Base-by-base conservation (phyloP, 1,284 basidiomycete species). In the Ustilago sp. region DNA sequence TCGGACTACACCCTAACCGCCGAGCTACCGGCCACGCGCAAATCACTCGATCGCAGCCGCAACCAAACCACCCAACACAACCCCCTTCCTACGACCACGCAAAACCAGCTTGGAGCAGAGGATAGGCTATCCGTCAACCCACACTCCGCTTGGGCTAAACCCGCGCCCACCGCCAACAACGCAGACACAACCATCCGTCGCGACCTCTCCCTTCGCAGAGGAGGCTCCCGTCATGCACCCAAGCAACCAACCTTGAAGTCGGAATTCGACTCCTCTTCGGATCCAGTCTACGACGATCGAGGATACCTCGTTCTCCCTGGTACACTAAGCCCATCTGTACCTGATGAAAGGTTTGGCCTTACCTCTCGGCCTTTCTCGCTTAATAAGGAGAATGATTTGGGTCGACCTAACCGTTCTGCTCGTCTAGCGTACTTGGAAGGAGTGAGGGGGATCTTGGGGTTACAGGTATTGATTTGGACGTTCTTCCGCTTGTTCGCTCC, bases 401-500 rank as follows among this genome's bases (percentile, higher is more conserved):
- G 79, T 31, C 59, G 74, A 8, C 48, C 48, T 5, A 38, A 31
- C 17, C 63, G 77, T 2, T 23, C 35, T 19, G 8, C 48, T 1
- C 67, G 77, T 0, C 39, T 79, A 0, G 56, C 47, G 0, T 79
- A 79, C 43, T 54, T 80, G 39, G 79, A 80, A 47, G 79, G 79
- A 0, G 41, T 80, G 19, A 60, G 79, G 1, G 81, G 81, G 12
- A 31, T 81, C 4, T 51, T 83, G 0, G 81, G 74, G 3, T 15
- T 83, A 23, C 74, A 83, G 38, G 74, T 77, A 34, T 55, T 81
- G 23, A 36, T 83, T 0, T 83, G 75, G 75, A 76, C 70, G 12
- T 83, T 83, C 58, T 79, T 83, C 64, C 74, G 81, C 17, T 52
- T 80, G 45, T 78, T 83, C 57, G 79, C 79, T 3, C 80, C 81